These are phyloP conservation scores for Ilyonectria robusta DNA, from an alignment of 2,329 filamentous ascomycete species.

Conservation along the genomic window DNA sequence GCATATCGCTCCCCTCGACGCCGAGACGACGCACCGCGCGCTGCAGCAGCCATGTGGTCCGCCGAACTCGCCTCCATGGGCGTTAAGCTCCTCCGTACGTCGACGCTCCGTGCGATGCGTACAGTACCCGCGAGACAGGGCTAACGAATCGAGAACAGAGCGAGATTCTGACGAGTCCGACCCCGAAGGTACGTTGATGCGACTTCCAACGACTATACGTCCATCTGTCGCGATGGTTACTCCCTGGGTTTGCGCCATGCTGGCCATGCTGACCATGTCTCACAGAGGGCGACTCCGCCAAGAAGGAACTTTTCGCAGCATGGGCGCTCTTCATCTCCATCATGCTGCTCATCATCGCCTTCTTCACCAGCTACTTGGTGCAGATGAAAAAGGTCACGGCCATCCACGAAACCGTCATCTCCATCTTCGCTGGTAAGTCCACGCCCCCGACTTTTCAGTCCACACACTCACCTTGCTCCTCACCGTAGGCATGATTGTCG, in stretches of 20 bases:
- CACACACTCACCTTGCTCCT: constrained; percentile 5
- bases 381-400: constrained; percentile 98
- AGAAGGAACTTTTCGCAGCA: constrained; percentile 95
- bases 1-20: constrained; percentile 18
- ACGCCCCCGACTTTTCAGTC: constrained; percentile 32
- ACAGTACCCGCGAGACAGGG: constrained; percentile 24
- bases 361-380: constrained; percentile 97
- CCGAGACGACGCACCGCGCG: constrained; percentile 5
- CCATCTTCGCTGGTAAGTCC: constrained; percentile 88
- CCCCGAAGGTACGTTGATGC: constrained; percentile 50
- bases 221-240: not conserved
- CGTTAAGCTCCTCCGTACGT: constrained; percentile 52
- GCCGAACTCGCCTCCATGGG: constrained; percentile 48
- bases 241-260: constrained; percentile 20
- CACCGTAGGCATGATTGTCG: constrained; percentile 88
- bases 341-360: constrained; percentile 90
- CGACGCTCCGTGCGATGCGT: constrained; percentile 14
- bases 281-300: constrained; percentile 81
- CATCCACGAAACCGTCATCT: constrained; percentile 97
- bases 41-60: constrained; percentile 39
- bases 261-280: constrained; percentile 40
- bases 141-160: constrained; percentile 45
- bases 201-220: not conserved
- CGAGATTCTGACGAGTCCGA: constrained; percentile 52
- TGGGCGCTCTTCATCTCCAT: constrained; percentile 99